phyloP scores from a whole-genome alignment of 441 rosid species.

The Erodium trifolium region DNA sequence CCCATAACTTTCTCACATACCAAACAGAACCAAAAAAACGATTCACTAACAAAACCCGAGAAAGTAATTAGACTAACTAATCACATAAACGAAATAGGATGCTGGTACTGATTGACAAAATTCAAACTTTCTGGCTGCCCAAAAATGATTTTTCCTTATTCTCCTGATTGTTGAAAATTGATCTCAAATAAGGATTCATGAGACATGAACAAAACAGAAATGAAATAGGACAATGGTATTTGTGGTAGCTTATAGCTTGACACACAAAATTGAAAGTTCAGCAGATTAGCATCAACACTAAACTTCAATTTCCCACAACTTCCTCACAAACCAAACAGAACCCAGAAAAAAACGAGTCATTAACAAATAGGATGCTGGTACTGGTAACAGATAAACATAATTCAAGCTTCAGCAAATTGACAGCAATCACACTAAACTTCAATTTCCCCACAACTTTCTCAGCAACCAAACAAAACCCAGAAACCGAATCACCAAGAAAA shows the following conservation, averaged over 20 bases:
- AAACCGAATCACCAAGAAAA: not conserved
- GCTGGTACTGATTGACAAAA: too few species aligned
- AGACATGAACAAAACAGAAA: not conserved
- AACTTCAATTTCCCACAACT: not conserved
- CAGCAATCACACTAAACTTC: not conserved
- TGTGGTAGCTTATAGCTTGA: too few species aligned
- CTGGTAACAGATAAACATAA: not conserved
- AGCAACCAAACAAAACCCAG: not conserved
- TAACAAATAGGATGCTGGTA: not conserved
- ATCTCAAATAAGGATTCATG: not conserved
- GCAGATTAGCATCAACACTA: too few species aligned
- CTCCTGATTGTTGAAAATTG: not conserved
- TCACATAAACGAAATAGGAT: too few species aligned
- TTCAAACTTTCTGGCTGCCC: not conserved
- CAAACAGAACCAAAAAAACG: too few species aligned
- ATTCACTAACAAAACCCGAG: too few species aligned
- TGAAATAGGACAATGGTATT: not conserved
- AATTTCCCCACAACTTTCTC: not conserved
- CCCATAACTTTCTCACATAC: too few species aligned
- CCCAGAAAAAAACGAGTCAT: not conserved
- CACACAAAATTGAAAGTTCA: too few species aligned
- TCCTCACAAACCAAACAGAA: conserved; percentile 4
- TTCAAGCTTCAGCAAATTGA: not conserved
- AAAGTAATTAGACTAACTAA: too few species aligned
- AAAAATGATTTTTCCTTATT: not conserved